Evolutionary conservation across 345 rosid genomes (phyloP), one percentile per base, ranked within the genome.

Genomic region (Eucalyptus viminalis): DNA sequence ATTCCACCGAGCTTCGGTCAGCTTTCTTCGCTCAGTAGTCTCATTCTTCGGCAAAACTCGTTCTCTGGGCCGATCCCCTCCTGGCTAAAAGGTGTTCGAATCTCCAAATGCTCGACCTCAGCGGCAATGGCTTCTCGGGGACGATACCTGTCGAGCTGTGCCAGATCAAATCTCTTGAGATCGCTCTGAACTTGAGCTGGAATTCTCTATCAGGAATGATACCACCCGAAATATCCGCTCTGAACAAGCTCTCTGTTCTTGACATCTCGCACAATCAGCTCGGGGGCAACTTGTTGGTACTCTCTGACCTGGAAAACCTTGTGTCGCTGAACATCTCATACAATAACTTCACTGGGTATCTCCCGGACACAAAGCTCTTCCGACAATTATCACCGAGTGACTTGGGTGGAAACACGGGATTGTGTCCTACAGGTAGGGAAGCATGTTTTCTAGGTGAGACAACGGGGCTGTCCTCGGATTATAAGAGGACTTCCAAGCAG

Each of bases 311-410:
- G 31, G 95, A 94, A n/a, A 95, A 96, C 92, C 94, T 96, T 6
- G 96, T 95, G 85, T 96, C 97, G 87, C 45, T 95, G 50, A 96
- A 96, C 89, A 93, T 96, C 86, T 97, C 99, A 50, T 93, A 95
- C 94, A 97, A 97, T 91, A 94, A 96, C 89, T 94, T 97, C 92
- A 92, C 94, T 1, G 97, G 97, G n/a, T 96, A 89, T 92, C 97
- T 96, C 76, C 97, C 97, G 14, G 96, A 95, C 87, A 95, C 91
- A 86, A 93, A 95, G 92, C 90, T 96, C 49, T 96, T 96, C 67
- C 93, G 96, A 87, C 97, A 95, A 88, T 89, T 96, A 53, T 89
- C 92, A 19, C 40, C 90, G 86, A 87, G 88, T n/a, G 98, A 95
- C 88, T 87, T 94, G 85, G 96, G 91, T 65, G 97, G 95, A 86